Conservation (phyloP, 208 protist genomes). For the Crithidia expoeki region DNA sequence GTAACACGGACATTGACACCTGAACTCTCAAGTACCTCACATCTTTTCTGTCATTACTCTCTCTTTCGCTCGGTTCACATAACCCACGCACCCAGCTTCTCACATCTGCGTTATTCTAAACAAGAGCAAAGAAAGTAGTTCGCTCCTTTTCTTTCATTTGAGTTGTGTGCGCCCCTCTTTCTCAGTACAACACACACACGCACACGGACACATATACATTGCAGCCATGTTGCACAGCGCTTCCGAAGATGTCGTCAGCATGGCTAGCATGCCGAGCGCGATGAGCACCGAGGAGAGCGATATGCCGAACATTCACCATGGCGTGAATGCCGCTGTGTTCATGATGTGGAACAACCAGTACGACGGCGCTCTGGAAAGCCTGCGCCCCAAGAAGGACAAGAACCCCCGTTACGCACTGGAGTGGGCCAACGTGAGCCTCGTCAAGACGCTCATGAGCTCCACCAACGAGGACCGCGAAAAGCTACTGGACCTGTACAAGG, state of each 20-base stretch:
- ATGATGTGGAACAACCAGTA: conserved; percentile 90
- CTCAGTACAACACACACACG: neutral
- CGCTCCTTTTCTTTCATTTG: conserved; percentile 25
- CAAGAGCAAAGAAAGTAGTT: too few species aligned
- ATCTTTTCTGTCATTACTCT: conserved; percentile 14
- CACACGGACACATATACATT: neutral
- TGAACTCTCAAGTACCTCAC: conserved; percentile 3
- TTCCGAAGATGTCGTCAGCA: conserved; percentile 26
- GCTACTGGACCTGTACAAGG: conserved; percentile 77
- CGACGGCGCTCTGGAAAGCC: conserved; percentile 52
- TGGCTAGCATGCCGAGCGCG: conserved; percentile 44
- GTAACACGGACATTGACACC: neutral
- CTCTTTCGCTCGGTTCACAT: neutral
- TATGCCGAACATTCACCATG: conserved; percentile 46
- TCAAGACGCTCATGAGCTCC: conserved; percentile 85
- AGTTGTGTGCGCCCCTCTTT: neutral
- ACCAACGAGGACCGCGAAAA: conserved; percentile 77
- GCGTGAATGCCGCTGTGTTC: conserved; percentile 58
- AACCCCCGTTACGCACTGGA: conserved; percentile 87
- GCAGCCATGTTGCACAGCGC: conserved; percentile 11
- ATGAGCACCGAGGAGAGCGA: conserved; percentile 35
- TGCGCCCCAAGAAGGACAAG: conserved; percentile 67
- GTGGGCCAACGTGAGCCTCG: conserved; percentile 74
- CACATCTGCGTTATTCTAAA: too few species aligned
- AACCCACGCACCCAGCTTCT: too few species aligned